Percentiles rank a stretch among this genome's conserved stretches.
These are phyloP conservation scores for Marvania coccoides DNA, from an alignment of 139 green algal species.

Conservation along the genomic window DNA sequence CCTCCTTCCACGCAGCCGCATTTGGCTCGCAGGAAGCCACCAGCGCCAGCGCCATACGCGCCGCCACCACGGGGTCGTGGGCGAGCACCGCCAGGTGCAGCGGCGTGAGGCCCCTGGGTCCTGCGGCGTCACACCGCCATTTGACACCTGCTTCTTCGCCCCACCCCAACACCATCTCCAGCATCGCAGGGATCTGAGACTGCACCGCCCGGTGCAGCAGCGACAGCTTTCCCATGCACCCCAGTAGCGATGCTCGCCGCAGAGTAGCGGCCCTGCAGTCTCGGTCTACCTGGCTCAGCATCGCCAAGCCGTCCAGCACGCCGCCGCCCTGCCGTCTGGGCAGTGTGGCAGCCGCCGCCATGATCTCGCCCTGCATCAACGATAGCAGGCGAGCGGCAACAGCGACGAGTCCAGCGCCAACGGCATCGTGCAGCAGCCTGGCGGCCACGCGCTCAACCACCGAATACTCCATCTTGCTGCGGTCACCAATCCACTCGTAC, in stretches of 20 bases:
- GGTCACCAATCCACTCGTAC: slow-evolving; percentile 10
- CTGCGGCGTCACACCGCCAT: slow-evolving; percentile 10
- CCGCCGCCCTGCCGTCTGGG: background rate
- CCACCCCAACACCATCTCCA: slow-evolving; percentile 22
- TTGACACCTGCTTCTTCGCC: background rate
- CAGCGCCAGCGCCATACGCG: slow-evolving; percentile 3
- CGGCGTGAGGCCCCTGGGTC: slow-evolving; percentile 16
- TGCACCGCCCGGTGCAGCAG: slow-evolving; percentile 32
- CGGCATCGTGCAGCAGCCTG: slow-evolving; percentile 14
- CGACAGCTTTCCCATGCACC: background rate
- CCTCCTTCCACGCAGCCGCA: background rate
- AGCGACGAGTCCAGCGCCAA: slow-evolving; percentile 1
- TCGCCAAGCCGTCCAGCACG: background rate
- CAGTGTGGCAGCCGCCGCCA: background rate
- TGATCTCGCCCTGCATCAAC: background rate
- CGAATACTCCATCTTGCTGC: slow-evolving; percentile 3
- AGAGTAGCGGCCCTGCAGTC: background rate
- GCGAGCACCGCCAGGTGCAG: slow-evolving; percentile 28
- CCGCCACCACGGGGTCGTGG: background rate
- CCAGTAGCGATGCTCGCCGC: slow-evolving; percentile 10
- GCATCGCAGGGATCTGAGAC: background rate
- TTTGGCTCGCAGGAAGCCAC: slow-evolving; percentile 5
- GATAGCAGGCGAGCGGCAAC: slow-evolving; percentile 1
- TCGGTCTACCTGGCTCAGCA: slow-evolving; percentile 6
- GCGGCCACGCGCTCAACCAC: slow-evolving; percentile 10